Base-by-base conservation (phyloP, 495 filamentous ascomycete genomes). In the Neurospora cerealis region DNA sequence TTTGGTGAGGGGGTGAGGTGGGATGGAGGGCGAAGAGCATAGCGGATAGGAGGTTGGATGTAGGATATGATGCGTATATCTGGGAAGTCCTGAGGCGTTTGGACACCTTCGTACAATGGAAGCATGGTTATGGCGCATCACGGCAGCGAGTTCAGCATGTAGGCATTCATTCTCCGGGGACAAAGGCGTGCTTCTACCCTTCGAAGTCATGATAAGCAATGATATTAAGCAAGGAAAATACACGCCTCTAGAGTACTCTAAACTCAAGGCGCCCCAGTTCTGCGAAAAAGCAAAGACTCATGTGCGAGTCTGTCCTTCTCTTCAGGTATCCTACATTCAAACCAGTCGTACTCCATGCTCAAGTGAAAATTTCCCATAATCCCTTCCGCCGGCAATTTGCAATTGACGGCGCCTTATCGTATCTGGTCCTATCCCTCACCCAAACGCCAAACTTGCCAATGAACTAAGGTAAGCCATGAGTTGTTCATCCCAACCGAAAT, bases 1-100 rank as follows among this genome's bases (percentile, higher is more conserved):
- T 88, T 75, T 89, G 88, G 87, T 88, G 77, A 82, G 62, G 54
- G 3, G 39, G 24, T 44, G 46, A 54, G 32, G 21, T 21, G 48
- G 24, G 21, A 17, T 13, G 21, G 21, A 41, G 40, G 40, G 40
- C 40, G 15, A 17, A 28, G 9, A 4, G 54, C 24, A 17, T 34
- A 34, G 6, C 3, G 46, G 10, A 32, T 7, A 66, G 54, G 28
- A 34, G 4, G 24, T 11, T 11, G 13, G 13, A 8, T 66, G 32
- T 32, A 66, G 6, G 28, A 19, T 34, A 36, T 36, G 3, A 36
- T 66, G 13, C 19, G 54, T 19, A 34, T 66, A 66, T 15, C 54
- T 19, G 28, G 28, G 24, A 8, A 66, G 28, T 32, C 19, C 6
- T 9, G 28, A 0, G 54, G 54, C 54, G 28, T 66, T 66, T 34